Evolutionary conservation across 1,284 basidiomycete species (phyloP).

Genomic region (Cystobasidium sp.): DNA sequence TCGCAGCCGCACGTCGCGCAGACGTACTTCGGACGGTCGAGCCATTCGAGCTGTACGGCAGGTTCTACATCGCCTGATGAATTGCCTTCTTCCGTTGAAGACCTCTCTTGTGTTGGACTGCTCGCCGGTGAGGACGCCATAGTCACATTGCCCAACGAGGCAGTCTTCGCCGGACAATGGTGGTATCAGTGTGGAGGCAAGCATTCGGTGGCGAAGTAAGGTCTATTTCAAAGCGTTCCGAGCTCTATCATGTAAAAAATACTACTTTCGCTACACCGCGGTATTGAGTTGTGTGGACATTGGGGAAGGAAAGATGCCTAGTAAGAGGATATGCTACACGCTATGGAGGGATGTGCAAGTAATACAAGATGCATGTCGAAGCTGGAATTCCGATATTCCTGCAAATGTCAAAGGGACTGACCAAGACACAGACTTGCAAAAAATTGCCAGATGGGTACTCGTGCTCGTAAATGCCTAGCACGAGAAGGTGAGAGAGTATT

Average conservation of each 20-base stretch:
- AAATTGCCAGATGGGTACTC: not conserved
- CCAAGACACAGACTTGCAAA: too few relatives aligned
- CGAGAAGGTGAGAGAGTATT: constrained; percentile 7
- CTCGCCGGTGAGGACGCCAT: constrained; percentile 8
- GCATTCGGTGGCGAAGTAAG: not conserved
- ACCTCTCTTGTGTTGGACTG: not conserved
- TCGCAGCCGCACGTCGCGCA: constrained; percentile 53
- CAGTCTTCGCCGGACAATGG: not conserved
- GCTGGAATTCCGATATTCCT: too few relatives aligned
- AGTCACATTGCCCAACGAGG: not conserved
- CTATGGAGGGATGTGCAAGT: too few relatives aligned
- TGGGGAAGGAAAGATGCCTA: too few relatives aligned
- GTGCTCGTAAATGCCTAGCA: not conserved
- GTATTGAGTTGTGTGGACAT: too few relatives aligned
- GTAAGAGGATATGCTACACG: too few relatives aligned
- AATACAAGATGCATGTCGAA: too few relatives aligned
- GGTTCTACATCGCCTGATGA: not conserved
- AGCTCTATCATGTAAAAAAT: too few relatives aligned
- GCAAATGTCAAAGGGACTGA: too few relatives aligned
- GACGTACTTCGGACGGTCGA: constrained; percentile 50
- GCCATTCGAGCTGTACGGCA: constrained; percentile 31
- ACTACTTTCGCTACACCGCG: too few relatives aligned
- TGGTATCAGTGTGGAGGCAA: not conserved
- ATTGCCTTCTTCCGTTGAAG: not conserved
- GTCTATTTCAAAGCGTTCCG: too few relatives aligned